phyloP scores from a whole-genome alignment of 2,329 filamentous ascomycete genomes.

The Epichloe sylvatica region DNA sequence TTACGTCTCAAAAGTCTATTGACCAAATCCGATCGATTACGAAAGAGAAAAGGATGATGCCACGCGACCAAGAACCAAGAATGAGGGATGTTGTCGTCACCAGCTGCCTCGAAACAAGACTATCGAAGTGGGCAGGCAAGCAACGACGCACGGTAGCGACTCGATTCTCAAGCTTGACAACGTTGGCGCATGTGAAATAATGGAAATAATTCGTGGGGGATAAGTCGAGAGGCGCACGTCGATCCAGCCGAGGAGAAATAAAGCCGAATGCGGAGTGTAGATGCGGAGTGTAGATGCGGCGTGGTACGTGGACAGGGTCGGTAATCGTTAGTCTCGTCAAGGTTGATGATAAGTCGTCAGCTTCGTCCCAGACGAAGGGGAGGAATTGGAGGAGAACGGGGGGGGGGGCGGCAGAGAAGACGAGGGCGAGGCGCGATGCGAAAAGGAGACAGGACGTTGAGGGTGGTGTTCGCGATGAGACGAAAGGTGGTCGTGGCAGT shows the following conservation, averaged over 20 bases:
- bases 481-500: slow-evolving; percentile 2
- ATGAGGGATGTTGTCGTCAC: background rate
- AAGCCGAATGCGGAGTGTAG: background rate
- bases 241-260: background rate
- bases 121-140: background rate
- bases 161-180: background rate
- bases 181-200: background rate
- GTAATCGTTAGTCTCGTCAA: slow-evolving; percentile 1
- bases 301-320: background rate
- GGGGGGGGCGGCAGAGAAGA: background rate
- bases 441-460: background rate
- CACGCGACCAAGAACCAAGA: background rate
- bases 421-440: background rate
- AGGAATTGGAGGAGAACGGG: background rate
- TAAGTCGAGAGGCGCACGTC: background rate
- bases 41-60: background rate
- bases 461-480: slow-evolving; percentile 1
- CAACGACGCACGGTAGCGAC: background rate
- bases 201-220: background rate
- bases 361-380: slow-evolving; percentile 3
- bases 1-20: background rate
- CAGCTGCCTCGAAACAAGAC: background rate
- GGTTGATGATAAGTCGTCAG: background rate
- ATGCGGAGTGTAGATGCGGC: background rate
- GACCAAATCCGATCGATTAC: background rate